Base-by-base conservation (phyloP, 345 rosid species). In the Arabis hirsuta region DNA sequence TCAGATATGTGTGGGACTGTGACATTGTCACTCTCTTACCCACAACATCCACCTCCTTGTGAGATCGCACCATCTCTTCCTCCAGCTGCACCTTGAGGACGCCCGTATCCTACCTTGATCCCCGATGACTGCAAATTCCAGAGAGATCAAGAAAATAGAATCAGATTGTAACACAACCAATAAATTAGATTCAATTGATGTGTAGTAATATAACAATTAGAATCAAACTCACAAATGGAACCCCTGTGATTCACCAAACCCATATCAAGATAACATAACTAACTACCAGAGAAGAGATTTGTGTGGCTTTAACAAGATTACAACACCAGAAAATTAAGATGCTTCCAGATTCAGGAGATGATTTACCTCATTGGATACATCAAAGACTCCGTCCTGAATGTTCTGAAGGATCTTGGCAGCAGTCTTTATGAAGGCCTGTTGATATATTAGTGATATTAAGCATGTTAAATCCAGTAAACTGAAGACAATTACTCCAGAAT, bases 361-460 rank as follows among this genome's bases (percentile, higher is more conserved):
- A 14, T 4, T 59, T 82, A 91, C 97, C 96, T 95, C 97, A 58
- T 89, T 88, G 63, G 96, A 87, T 73, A 84, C 90, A 81, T 91
- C 96, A 80, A 91, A 84, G 2, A 89, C 85, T 0, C 97, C 96
- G 1, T 91, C 98, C 67, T 89, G 91, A 55, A 95, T 95, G 60
- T 95, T 91, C 76, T 88, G 88, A 72, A 86, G 92, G 82, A 94
- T 89, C 85, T 94, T 88, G 50, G 87, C 90, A 20, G 99, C 97
- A 20, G 99, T 91, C 79, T 77, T 84, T 74, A 85, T 82, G 80
- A 95, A 95, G 46, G 99, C 98, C 98, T 94, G 84, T 53, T 65
- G 38, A 46, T 51, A 14, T 34, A 58, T 11, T 62, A 7, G 16
- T 2, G 12, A 59, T 11, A 65, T 24, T 13, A 50, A 56, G 19